Conservation (phyloP, 371 early-diverging fungal species). For the Rhizopus delemar region DNA sequence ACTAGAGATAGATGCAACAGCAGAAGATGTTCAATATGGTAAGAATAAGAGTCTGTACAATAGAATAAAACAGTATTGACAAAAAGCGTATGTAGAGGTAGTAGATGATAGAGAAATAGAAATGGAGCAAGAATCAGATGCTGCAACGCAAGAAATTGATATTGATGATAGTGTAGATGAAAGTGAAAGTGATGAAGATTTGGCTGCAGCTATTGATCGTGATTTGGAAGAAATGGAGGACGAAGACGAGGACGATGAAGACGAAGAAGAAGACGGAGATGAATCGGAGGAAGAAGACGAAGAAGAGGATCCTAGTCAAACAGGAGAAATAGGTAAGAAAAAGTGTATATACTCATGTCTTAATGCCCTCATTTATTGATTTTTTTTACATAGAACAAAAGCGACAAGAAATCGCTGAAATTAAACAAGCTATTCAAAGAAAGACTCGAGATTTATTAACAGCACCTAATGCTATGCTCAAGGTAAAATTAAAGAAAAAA, state of each 20-base stretch:
- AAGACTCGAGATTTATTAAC: constrained; percentile 44
- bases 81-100: too few species aligned
- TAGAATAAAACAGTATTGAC: too few species aligned
- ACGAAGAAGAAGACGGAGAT: constrained; percentile 42
- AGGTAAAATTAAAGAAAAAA: constrained; percentile 31
- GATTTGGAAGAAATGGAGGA: constrained; percentile 51
- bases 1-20: constrained; percentile 80
- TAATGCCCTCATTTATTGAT: background rate
- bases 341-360: background rate
- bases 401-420: constrained; percentile 52
- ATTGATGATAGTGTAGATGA: constrained; percentile 49
- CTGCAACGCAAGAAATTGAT: constrained; percentile 53
- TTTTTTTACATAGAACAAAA: background rate
- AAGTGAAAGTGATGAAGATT: constrained; percentile 52
- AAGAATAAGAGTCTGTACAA: background rate
- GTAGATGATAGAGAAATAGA: constrained; percentile 51
- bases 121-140: constrained; percentile 25
- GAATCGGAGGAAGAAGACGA: constrained; percentile 44
- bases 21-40: constrained; percentile 76
- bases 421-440: constrained; percentile 50
- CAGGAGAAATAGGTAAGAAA: constrained; percentile 44
- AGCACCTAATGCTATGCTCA: constrained; percentile 54
- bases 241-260: constrained; percentile 48
- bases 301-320: constrained; percentile 35
- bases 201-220: constrained; percentile 52